Evolutionary conservation across 106 monocot genomes (phyloP), one percentile per base, ranked within the genome.

Genomic region (Alisma plantagoaquatica): DNA sequence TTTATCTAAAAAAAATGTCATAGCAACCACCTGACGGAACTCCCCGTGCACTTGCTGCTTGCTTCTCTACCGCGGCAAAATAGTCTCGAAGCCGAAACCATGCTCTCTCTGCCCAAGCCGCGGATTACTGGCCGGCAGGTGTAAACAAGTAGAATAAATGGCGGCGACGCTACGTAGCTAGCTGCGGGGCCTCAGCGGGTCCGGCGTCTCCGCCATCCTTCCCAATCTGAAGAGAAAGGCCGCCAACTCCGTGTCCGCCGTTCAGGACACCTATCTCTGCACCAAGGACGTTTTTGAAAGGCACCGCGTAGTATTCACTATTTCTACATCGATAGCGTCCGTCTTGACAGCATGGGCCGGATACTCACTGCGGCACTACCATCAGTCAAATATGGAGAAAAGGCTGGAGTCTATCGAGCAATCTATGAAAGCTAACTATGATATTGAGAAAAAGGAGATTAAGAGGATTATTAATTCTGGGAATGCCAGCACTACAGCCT

Each of bases 341-440:
- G 29, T 93, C 54, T 63, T 87, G 19, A 93, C 92, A 25, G 92
- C 92, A 49, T 87, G 92, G 92, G 87, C 74, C 52, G 92, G 89
- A 32, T 96, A 96, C 35, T 71, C 89, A 41, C 59, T 96, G n/a
- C 78, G 84, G 18, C 71, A 96, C 10, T 24, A 72, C 31, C 96
- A 89, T 66, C 88, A 89, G 45, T 59, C 63, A 54, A 84, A 74
- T 26, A 49, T 96, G 27, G 89, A 96, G 29, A 71, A 68, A 52
- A 84, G 84, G 69, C 76, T 96, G 23, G 61, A 59, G 4, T 75
- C 89, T 69, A 81, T 96, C 53, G 96, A 96, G 76, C 51, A 76
- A 65, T 31, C 78, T 69, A 74, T 90, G 78, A 77, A 70, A 54
- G 72, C 27, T 61, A 90, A 43, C 10, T 43, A 70, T 31, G 54